Evolutionary conservation across 169 alveolate species (phyloP).

Genomic region (Ophryocystis elektroscirrha): DNA sequence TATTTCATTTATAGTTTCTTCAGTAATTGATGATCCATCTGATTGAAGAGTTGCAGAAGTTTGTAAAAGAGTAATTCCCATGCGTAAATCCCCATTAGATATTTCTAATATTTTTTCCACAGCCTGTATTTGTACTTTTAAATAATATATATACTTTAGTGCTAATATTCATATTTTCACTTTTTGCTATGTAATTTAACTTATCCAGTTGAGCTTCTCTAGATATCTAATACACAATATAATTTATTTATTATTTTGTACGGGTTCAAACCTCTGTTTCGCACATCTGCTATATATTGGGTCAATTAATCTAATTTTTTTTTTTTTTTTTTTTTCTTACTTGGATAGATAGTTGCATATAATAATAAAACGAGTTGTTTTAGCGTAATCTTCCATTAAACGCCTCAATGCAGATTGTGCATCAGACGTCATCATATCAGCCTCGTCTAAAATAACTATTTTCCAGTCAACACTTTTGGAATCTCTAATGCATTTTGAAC

Average conservation of each 20-base stretch:
- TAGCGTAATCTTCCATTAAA: conserved; percentile 77
- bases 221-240: too few relatives aligned
- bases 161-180: conserved; percentile 32
- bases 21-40: too few relatives aligned
- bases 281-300: conserved; percentile 86
- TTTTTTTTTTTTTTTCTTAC: conserved; percentile 31
- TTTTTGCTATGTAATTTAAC: conserved; percentile 36
- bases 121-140: too few relatives aligned
- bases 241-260: conserved; percentile 48
- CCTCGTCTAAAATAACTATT: conserved; percentile 89
- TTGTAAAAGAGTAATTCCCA: conserved; percentile 52
- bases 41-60: conserved; percentile 42
- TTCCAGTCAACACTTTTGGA: conserved; percentile 63
- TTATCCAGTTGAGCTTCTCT: conserved; percentile 49
- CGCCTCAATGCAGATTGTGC: conserved; percentile 96
- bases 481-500: conserved; percentile 25
- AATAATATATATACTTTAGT: too few relatives aligned
- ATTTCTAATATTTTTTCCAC: conserved; percentile 36
- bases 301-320: conserved; percentile 77
- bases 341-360: conserved; percentile 80
- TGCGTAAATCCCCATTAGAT: conserved; percentile 62
- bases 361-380: conserved; percentile 82
- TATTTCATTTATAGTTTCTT: too few relatives aligned
- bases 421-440: conserved; percentile 94
- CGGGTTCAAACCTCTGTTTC: conserved; percentile 74